Evolutionary conservation across 1,139 yeast genomes (phyloP).

Genomic region (Geotrichum macrosporum): DNA sequence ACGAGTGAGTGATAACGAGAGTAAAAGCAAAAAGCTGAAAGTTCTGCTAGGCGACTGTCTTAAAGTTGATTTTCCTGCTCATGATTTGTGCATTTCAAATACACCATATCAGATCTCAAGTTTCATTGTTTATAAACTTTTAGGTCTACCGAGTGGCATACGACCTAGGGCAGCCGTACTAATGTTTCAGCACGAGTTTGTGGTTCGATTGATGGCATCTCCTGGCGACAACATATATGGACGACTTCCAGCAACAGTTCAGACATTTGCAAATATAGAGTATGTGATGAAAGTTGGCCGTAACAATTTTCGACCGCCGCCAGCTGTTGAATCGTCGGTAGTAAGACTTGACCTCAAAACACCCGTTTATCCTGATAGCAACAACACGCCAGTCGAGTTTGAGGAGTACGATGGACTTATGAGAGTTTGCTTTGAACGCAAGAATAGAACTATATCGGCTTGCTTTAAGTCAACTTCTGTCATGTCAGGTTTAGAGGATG

Average conservation of each 20-base stretch:
- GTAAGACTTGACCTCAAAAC: slow-evolving; percentile 85
- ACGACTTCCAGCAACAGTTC: slow-evolving; percentile 90
- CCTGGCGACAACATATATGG: slow-evolving; percentile 93
- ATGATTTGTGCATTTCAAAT: slow-evolving; percentile 92
- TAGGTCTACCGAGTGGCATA: slow-evolving; percentile 81
- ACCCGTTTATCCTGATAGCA: slow-evolving; percentile 41
- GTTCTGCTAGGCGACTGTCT: slow-evolving; percentile 91
- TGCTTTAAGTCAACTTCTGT: slow-evolving; percentile 83
- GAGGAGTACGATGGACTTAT: slow-evolving; percentile 96
- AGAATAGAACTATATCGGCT: slow-evolving; percentile 90
- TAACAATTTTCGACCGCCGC: slow-evolving; percentile 96
- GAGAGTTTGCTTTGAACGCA: slow-evolving; percentile 85
- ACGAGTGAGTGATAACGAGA: no score
- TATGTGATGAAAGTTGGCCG: slow-evolving; percentile 98
- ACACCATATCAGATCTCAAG: slow-evolving; percentile 97
- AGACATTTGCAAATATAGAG: slow-evolving; percentile 98
- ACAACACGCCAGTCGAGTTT: slow-evolving; percentile 63
- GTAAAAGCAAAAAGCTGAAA: slow-evolving; percentile 83
- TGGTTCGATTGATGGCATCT: slow-evolving; percentile 81
- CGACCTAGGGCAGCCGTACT: slow-evolving; percentile 96
- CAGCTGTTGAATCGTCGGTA: slow-evolving; percentile 94
- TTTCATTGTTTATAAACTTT: slow-evolving; percentile 85
- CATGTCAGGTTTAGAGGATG: slow-evolving; percentile 74
- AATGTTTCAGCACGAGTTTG: slow-evolving; percentile 97
- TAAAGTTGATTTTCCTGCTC: slow-evolving; percentile 90